Conservation (phyloP, 371 early-diverging fungal genomes). For the Zopfochytrium polystomum region DNA sequence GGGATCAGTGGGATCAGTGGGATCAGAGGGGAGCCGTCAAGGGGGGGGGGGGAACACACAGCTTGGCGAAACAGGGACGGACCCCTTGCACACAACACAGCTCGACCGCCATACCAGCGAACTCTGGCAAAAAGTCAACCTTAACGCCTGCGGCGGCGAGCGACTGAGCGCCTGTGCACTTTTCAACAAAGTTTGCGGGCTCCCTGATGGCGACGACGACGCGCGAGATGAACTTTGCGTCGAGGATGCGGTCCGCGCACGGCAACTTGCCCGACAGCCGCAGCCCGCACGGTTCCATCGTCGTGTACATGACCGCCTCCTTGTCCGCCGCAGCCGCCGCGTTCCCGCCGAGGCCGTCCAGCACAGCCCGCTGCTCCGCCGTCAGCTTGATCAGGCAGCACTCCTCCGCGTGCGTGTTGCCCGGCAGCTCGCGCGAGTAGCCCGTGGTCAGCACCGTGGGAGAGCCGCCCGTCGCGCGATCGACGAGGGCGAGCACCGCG, state of each 20-base stretch:
- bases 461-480: conserved; percentile 9
- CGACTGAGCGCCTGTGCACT: background rate
- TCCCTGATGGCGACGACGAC: conserved; percentile 88
- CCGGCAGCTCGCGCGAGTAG: conserved; percentile 79
- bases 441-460: conserved; percentile 63
- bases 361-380: conserved; percentile 8
- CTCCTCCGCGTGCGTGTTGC: no score
- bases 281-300: conserved; percentile 86
- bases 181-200: conserved; percentile 60
- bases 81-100: no score
- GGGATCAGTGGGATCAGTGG: no score
- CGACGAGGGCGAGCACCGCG: conserved; percentile 74
- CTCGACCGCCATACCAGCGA: background rate
- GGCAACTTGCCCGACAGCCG: conserved; percentile 73
- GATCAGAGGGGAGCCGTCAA: no score
- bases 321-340: background rate
- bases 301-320: conserved; percentile 63
- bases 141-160: background rate
- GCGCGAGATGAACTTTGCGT: conserved; percentile 56
- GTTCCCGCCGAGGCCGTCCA: conserved; percentile 26
- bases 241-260: conserved; percentile 66
- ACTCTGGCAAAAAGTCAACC: background rate
- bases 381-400: conserved; percentile 66
- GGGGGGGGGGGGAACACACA: no score
- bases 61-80: no score